Evolutionary conservation across 257 asterid genomes (phyloP), one percentile per base, ranked within the genome.

Genomic region (Agastache rugosa): DNA sequence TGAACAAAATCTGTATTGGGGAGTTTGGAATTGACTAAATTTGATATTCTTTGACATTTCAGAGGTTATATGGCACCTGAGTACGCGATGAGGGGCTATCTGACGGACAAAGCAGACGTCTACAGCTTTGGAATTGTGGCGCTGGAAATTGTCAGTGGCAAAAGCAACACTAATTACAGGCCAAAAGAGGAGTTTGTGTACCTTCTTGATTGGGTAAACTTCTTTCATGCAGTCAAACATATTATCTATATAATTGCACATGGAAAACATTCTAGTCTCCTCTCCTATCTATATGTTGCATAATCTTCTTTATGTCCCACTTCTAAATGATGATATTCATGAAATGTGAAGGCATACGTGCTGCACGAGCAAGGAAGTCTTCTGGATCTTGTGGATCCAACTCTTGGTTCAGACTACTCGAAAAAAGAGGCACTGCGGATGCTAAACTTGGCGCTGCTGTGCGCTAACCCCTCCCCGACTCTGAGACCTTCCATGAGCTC

Each of bases 41-140:
- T 50, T 20, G 12, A 54, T 23, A 11, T 41, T 73, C 29, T 54
- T 11, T 37, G 34, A 22, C 17, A 29, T 75, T 67, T 48, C 80
- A 88, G 96, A 69, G 96, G 96, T 56, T 90, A 90, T 56, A 90
- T 90, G 91, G 96, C 96, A 27, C 96, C 96, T 12, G 96, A 90
- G 81, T 90, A 88, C 19, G 96, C 93, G 10, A 85, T 86, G 93
- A 80, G 91, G 34, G 96, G 96, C 31, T 85, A 88, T 58, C 79
- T 90, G 67, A 86, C 96, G 5, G 93, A 90, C 82, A 90, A 90
- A 82, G 96, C 93, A 20, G 96, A 90, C 9, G 96, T 88, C 17
- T 90, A 90, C 82, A 90, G 96, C 77, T 90, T 84, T 22, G 96
- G 96, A 37, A 78, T 90, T 50, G 93, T 90, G 71, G 83, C 81